Base-by-base conservation (phyloP, 2,329 filamentous ascomycete species). In the Bimuria novae-zelandiae region DNA sequence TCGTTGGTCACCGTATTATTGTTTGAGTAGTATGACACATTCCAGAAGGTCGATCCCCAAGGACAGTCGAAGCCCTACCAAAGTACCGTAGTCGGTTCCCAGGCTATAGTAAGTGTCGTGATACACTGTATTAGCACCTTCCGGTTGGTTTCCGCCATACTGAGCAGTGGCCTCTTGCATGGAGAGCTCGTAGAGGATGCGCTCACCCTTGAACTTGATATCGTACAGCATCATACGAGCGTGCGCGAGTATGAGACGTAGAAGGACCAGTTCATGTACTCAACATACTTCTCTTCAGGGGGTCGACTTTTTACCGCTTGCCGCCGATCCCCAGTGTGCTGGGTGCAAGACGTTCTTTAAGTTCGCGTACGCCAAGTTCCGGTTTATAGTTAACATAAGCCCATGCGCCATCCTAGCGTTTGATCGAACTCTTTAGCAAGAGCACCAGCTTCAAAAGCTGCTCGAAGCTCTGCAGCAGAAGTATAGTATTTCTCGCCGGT, bases 81-180 rank as follows among this genome's bases (percentile, higher is more conserved):
- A 67, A 1, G 68, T 68, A 11, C 70, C 73, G 3, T 73, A 54
- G 40, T 72, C 58, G 0, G 75, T 72, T 0, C 79, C 80, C 25
- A 82, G 77, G 12, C 77, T 77, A 55, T 80, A 81, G 49, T 73
- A 52, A 0, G 70, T 72, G 51, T 82, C 80, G 68, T 79, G 77
- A 53, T 76, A 79, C 23, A 75, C 65, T 0, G 74, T 77, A n/a
- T 68, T 67, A 4, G 74, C 73, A 2, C 73, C 64, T 63, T 79
- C 78, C 62, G 79, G 80, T 48, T 82, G 78, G 43, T 73, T 54
- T 72, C 53, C 73, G 6, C 79, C 79, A 50, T 83, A 83, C 50
- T 83, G 80, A 0, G 80, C 78, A 7, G 82, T 69, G 0, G 82
- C 82, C 61, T 85, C 81, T 64, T 84, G 80, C 3, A 85, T 71